phyloP scores from a whole-genome alignment of 805 yeast genomes.

The Sugiyamaella smithiae region DNA sequence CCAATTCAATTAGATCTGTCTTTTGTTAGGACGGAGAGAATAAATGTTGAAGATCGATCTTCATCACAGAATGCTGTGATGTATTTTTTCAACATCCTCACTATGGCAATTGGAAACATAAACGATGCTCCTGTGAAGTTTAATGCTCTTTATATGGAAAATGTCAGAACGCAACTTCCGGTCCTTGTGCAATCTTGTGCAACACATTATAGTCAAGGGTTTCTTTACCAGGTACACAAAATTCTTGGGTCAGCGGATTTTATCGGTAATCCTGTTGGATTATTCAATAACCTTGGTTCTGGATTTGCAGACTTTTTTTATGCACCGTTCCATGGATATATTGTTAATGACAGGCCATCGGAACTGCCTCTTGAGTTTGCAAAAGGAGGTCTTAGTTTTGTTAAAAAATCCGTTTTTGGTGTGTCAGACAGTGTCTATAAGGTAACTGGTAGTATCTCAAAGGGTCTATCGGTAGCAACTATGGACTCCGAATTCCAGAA shows the following conservation, averaged over 20 bases:
- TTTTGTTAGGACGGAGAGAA: slow-evolving; percentile 82
- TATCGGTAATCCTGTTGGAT: slow-evolving; percentile 95
- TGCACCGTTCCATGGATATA: slow-evolving; percentile 95
- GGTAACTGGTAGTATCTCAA: slow-evolving; percentile 90
- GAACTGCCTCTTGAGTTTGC: slow-evolving; percentile 95
- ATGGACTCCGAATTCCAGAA: slow-evolving; percentile 84
- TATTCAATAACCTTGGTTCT: slow-evolving; percentile 87
- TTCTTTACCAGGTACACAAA: slow-evolving; percentile 87
- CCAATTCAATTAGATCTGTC: slow-evolving; percentile 87
- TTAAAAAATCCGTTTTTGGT: slow-evolving; percentile 93
- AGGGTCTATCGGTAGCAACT: slow-evolving; percentile 88
- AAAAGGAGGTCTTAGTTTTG: slow-evolving; percentile 90
- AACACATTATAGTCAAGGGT: slow-evolving; percentile 89
- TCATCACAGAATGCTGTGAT: slow-evolving; percentile 62
- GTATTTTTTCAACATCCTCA: slow-evolving; percentile 77
- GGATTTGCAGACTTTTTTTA: slow-evolving; percentile 96
- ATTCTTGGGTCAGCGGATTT: slow-evolving; percentile 95
- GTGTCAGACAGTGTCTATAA: slow-evolving; percentile 90
- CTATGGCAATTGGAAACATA: slow-evolving; percentile 96
- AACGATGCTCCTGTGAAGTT: slow-evolving; percentile 93
- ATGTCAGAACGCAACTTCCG: slow-evolving; percentile 81
- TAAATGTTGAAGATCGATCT: slow-evolving; percentile 62
- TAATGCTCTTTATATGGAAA: slow-evolving; percentile 84
- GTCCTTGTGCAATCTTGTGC: slow-evolving; percentile 64
- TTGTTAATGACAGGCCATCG: slow-evolving; percentile 92